These are phyloP conservation scores for Phytopythium ostracodes DNA, from an alignment of 352 stramenopile species.

Conservation along the genomic window DNA sequence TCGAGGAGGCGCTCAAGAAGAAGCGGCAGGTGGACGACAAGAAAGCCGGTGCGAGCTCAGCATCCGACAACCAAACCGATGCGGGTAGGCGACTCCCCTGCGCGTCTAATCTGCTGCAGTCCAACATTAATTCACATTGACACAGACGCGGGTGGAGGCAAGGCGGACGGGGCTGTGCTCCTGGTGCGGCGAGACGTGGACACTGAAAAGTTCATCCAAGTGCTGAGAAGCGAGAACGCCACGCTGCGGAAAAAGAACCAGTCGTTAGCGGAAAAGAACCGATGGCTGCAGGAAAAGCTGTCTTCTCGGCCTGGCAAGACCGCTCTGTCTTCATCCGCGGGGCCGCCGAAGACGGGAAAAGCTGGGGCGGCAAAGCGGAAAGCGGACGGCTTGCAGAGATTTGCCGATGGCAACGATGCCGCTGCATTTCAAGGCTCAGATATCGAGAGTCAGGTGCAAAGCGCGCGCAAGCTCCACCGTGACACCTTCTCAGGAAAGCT, in stretches of 20 bases:
- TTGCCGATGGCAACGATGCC: background rate
- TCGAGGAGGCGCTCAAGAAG: constrained; percentile 83
- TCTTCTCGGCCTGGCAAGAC: constrained; percentile 10
- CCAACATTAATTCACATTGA: background rate
- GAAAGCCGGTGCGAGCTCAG: background rate
- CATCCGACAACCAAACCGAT: constrained; percentile 55
- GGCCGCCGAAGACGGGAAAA: constrained; percentile 9
- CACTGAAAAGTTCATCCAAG: constrained; percentile 78
- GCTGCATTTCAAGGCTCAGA: constrained; percentile 24
- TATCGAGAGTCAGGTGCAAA: constrained; percentile 39
- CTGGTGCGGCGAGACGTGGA: constrained; percentile 59
- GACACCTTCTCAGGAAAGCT: constrained; percentile 53
- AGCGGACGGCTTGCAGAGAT: background rate
- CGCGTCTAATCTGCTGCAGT: too few species aligned
- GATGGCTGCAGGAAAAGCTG: constrained; percentile 56
- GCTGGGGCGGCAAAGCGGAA: constrained; percentile 15
- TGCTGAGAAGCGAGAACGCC: constrained; percentile 71
- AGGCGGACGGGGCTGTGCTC: constrained; percentile 13
- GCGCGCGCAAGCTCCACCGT: constrained; percentile 41
- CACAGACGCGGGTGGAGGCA: constrained; percentile 28
- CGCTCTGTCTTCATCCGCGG: background rate
- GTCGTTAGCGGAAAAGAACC: constrained; percentile 63
- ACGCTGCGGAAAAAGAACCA: constrained; percentile 76
- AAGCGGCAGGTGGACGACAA: constrained; percentile 42
- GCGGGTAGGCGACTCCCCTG: constrained; percentile 15